A percentile compares a stretch with the other conserved stretches of the same genome.
phyloP scores from a whole-genome alignment of 2,329 filamentous ascomycete species.

The Colletotrichum aenigma region DNA sequence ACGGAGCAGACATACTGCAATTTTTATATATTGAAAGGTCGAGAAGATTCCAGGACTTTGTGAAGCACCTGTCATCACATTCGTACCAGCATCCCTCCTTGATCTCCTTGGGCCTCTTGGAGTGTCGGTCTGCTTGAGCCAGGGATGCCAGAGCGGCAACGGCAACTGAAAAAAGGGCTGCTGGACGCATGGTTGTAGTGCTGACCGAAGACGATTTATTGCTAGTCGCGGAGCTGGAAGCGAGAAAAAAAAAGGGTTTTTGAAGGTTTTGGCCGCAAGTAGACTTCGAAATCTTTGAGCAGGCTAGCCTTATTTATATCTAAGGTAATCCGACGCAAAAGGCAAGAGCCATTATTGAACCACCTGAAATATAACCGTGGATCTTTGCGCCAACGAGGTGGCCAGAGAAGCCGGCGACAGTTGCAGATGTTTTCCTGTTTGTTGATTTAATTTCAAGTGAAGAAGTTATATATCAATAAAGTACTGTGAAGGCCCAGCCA shows the following conservation, averaged over 20 bases:
- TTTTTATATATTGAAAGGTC: neutral
- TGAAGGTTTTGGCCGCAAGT: neutral
- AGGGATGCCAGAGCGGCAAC: neutral
- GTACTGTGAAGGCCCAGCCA: slow-evolving; percentile 16
- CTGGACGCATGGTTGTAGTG: neutral
- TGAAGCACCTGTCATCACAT: neutral
- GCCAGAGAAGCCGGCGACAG: neutral
- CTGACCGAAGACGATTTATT: neutral
- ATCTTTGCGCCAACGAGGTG: neutral
- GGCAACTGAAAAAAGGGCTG: neutral
- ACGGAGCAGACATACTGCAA: neutral
- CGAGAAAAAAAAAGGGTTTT: neutral
- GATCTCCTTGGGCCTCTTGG: neutral
- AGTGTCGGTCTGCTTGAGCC: neutral
- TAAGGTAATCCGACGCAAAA: neutral
- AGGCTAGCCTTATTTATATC: neutral
- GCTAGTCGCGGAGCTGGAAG: neutral
- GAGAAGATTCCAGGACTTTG: neutral
- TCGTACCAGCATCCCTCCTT: neutral
- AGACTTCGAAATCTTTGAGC: neutral
- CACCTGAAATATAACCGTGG: neutral
- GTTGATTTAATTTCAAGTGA: neutral
- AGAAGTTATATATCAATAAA: neutral
- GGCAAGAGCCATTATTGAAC: neutral
- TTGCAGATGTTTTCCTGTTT: neutral